Evolutionary conservation across 441 rosid genomes (phyloP).

Genomic region (Brassica hybrid): DNA sequence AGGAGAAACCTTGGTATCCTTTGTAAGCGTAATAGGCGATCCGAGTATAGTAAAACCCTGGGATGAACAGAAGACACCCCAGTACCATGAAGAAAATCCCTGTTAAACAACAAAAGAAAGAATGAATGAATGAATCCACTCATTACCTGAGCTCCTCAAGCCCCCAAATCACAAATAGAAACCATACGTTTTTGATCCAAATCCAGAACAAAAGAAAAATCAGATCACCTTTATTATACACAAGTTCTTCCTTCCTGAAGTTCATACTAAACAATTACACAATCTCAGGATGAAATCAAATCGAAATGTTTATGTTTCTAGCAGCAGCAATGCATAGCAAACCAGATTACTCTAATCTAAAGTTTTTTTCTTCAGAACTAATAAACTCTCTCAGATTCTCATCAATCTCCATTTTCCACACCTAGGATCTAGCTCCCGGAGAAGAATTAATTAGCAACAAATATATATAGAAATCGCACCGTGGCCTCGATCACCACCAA

Average conservation of each 20-base stretch:
- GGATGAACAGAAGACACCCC: slow-evolving; percentile 83
- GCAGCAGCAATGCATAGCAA: too few relatives aligned
- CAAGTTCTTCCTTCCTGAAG: background rate
- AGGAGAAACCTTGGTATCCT: slow-evolving; percentile 97
- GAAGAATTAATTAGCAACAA: slow-evolving; percentile 15
- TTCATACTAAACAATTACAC: background rate
- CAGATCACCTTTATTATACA: background rate
- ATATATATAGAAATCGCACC: slow-evolving; percentile 48
- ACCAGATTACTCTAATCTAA: background rate
- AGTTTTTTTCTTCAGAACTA: background rate
- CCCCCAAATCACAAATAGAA: slow-evolving; percentile 1
- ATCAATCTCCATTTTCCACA: slow-evolving; percentile 1
- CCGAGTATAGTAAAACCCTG: slow-evolving; percentile 93
- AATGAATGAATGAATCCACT: background rate
- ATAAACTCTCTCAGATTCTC: background rate
- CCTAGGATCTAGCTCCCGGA: background rate
- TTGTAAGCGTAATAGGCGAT: slow-evolving; percentile 93
- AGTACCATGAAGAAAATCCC: slow-evolving; percentile 88
- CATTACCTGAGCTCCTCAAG: background rate
- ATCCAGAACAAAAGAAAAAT: background rate
- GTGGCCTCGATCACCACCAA: slow-evolving; percentile 90
- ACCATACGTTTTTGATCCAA: too few relatives aligned
- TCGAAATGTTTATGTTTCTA: background rate
- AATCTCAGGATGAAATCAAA: slow-evolving; percentile 6
- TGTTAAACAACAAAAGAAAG: slow-evolving; percentile 28